Base-by-base conservation (phyloP, 805 yeast species). In the Lipomyces orientalis region DNA sequence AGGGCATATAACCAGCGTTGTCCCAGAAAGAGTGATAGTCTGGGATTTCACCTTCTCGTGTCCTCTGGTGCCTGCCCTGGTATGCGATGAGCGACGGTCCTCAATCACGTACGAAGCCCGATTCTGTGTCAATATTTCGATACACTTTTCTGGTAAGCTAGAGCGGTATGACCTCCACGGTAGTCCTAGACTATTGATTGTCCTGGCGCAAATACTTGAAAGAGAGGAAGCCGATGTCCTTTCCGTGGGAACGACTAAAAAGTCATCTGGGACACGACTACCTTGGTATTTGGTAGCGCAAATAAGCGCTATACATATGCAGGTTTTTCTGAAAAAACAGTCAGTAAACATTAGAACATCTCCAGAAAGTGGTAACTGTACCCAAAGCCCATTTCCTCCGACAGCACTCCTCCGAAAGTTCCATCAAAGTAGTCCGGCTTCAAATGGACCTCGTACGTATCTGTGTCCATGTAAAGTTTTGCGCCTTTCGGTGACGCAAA, bases 1-100 rank as follows among this genome's bases (percentile, higher is more conserved):
- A 0, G 93, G 93, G 7, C 86, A 85, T 0, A 89, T 83, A 14
- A 88, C 80, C 54, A 89, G 75, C 0, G 92, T 88, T 0, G 89
- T 79, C 7, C 83, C 80, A 19, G 88, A 83, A 4, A 87, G 77
- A 31, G 78, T 78, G 0, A 84, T 70, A 43, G 80, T 80, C 55
- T 76, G 77, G 14, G 70, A 70, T 29, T 54, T 10, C 57, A 65
- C 59, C 73, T 70, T 34, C 76, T 65, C 14, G 58, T 10, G 72
- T 65, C 35, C n/a, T 25, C 55, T 25, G 33, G 55, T 52, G 19
- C 55, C 55, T 9, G 55, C 55, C 19, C 55, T 60, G 9, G 25
- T 31, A 56, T 57, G 57, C 19, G 62, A 39, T 5, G 55, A 54
- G 7, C 54, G 71, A 64, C 73, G 63, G 10, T 55, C 71, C 62